These are phyloP conservation scores for Globisporangium camurandrum DNA, from an alignment of 352 stramenopile genomes.

Conservation along the genomic window DNA sequence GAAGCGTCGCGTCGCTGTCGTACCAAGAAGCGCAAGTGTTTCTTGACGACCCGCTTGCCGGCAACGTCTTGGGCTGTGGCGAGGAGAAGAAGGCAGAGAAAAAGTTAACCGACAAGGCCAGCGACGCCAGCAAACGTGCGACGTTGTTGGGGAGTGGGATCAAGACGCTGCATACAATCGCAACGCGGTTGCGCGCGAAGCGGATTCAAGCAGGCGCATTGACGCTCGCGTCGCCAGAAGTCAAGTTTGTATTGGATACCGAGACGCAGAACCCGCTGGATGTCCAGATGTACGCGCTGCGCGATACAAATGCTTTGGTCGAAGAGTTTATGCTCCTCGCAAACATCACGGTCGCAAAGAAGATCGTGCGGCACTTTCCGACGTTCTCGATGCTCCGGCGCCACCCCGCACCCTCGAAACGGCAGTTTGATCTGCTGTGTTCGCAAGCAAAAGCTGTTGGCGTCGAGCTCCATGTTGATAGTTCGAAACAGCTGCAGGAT, in stretches of 20 bases:
- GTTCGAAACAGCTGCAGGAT: constrained; percentile 72
- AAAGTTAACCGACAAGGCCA: constrained; percentile 57
- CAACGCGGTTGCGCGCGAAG: constrained; percentile 58
- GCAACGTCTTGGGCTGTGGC: no score
- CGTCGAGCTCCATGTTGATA: constrained; percentile 83
- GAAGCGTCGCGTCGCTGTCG: constrained; percentile 94
- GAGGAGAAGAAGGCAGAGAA: no score
- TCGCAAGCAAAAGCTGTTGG: no score
- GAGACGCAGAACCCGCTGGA: constrained; percentile 85
- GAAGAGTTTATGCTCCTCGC: constrained; percentile 99
- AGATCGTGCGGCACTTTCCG: constrained; percentile 86
- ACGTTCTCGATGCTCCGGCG: constrained; percentile 87
- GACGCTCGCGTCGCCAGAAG: constrained; percentile 89
- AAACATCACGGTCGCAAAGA: constrained; percentile 96
- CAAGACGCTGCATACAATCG: constrained; percentile 58
- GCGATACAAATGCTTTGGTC: constrained; percentile 92
- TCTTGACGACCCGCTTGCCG: constrained; percentile 86
- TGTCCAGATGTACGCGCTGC: constrained; percentile 88
- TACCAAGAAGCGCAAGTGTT: constrained; percentile 96
- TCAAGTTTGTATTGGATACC: constrained; percentile 93
- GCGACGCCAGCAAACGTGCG: constrained; percentile 46
- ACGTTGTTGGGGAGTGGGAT: no score
- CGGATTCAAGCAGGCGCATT: constrained; percentile 91
- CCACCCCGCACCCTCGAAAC: constrained; percentile 68
- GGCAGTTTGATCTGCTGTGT: constrained; percentile 53